Evolutionary conservation across 148 eudicot species (phyloP).

Genomic region (Oxyria digyna): DNA sequence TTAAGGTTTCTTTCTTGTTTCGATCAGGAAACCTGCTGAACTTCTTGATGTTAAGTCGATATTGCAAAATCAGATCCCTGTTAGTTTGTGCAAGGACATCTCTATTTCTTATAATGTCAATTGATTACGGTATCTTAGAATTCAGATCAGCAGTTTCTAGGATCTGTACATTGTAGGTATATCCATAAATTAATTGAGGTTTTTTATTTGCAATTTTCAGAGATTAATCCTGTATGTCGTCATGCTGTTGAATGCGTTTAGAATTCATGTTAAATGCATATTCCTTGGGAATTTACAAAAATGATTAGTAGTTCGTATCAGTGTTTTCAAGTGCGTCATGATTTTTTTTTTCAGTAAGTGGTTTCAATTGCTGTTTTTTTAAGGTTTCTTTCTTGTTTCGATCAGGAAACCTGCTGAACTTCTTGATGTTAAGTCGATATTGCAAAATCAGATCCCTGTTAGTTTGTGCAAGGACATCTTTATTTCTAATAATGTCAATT

Average conservation of each 20-base stretch:
- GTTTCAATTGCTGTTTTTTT: too few relatives aligned
- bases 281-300: background rate
- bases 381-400: background rate
- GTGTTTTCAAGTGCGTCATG: background rate
- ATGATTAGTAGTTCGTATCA: background rate
- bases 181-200: background rate
- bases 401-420: slow-evolving; percentile 78
- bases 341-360: too few relatives aligned
- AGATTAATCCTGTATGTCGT: background rate
- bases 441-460: slow-evolving; percentile 66
- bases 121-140: too few relatives aligned
- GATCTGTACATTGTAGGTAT: too few relatives aligned
- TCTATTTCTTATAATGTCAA: too few relatives aligned
- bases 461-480: too few relatives aligned
- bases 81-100: too few relatives aligned
- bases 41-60: slow-evolving; percentile 62
- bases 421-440: slow-evolving; percentile 48
- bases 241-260: background rate
- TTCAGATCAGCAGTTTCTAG: too few relatives aligned
- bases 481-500: too few relatives aligned
- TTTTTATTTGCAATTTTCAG: background rate
- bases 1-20: background rate
- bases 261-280: background rate
- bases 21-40: slow-evolving; percentile 62
- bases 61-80: slow-evolving; percentile 60